Conservation (phyloP, 2,329 filamentous ascomycete species). For the Clonostachys solani region DNA sequence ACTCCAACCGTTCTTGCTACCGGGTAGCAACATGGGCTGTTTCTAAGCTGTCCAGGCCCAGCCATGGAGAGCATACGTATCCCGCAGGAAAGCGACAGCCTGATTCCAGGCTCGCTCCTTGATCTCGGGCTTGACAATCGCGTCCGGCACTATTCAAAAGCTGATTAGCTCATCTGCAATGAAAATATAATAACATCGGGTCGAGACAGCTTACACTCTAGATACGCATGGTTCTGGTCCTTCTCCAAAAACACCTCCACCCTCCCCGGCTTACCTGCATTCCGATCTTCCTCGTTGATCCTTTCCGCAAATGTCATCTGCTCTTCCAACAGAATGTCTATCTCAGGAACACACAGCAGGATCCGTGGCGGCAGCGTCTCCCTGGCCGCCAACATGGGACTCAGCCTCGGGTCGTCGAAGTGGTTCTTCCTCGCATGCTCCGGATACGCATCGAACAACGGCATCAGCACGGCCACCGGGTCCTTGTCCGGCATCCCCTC, state of each 20-base stretch:
- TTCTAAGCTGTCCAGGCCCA: neutral
- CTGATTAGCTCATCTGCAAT: neutral
- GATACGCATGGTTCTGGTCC: conserved; percentile 4
- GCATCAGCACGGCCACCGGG: conserved; percentile 28
- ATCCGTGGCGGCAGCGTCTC: conserved; percentile 29
- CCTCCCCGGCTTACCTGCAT: neutral
- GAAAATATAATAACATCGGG: neutral
- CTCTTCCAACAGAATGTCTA: conserved; percentile 35
- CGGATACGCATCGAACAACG: conserved; percentile 38
- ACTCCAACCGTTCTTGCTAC: too few species aligned
- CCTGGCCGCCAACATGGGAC: conserved; percentile 24
- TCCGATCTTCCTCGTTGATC: conserved; percentile 14
- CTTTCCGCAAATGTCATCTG: conserved; percentile 30
- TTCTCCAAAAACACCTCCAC: conserved; percentile 1
- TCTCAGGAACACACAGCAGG: conserved; percentile 29
- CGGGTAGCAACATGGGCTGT: too few species aligned
- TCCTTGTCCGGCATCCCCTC: conserved; percentile 25
- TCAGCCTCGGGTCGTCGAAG: conserved; percentile 25
- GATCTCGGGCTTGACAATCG: neutral
- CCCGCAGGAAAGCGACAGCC: neutral
- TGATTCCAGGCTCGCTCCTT: conserved; percentile 1
- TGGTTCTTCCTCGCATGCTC: conserved; percentile 17
- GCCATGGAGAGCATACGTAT: conserved; percentile 1
- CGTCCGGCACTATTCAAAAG: neutral
- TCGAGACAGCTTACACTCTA: conserved; percentile 3